Base-by-base conservation (phyloP, 225 moss, liverwort and hornwort species). In the Neckera pumila region DNA sequence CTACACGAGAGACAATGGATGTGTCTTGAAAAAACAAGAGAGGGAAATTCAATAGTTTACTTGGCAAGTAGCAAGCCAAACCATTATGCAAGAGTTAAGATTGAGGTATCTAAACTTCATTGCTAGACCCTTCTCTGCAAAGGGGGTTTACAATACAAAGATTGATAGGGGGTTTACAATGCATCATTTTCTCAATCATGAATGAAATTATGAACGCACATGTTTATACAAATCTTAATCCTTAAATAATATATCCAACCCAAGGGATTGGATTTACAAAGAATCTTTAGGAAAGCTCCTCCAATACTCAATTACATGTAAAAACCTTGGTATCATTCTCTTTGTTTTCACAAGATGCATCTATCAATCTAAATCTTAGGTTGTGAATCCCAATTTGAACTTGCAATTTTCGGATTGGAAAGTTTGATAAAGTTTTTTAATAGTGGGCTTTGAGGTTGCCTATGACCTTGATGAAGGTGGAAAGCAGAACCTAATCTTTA, bases 61-160 rank as follows among this genome's bases (percentile, higher is more conserved):
- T 67, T n/a, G 58, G 6, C 13, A 28, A 61, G 7, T 28, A 58
- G 7, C 0, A 3, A 3, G 14, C 28, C 14, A 28, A 28, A 61
- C 28, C 28, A 61, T 22, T 1, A 3, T 69, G 11, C 40, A 40
- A 70, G 25, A 40, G 8, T 51, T 9, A 51, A 51, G 16, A 51
- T 16, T 70, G 14, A 38, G 13, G 69, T 7, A 71, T 42, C 26
- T 3, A 1, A 1, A 8, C 42, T 71, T 15, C 9, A 71, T 5
- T 1, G 1, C 9, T 71, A 42, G 42, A 40, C 3, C 0, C 0
- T 2, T 42, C 5, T 42, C 1, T 14, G 0, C 3, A 42, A 71
- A 1, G 8, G 1, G 42, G 14, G 7, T 8, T 71, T 3, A 25
- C 8, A 42, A 14, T 1, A 0, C 0, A 0, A n/a, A n/a, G n/a